phyloP scores from a whole-genome alignment of 306 rosid species.

The Fagus crenata region DNA sequence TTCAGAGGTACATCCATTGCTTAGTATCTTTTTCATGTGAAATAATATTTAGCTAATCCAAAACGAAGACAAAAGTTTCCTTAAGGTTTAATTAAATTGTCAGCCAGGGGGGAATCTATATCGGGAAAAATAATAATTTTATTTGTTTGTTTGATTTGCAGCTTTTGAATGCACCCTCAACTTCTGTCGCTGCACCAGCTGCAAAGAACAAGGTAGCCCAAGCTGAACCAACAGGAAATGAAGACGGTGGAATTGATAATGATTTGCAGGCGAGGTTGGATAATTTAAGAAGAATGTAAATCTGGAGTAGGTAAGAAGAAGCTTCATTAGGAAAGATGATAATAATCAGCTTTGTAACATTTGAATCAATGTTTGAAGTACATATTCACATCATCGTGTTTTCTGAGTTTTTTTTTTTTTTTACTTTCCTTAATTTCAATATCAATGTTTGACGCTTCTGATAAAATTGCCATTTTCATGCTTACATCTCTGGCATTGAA shows the following conservation, averaged over 20 bases:
- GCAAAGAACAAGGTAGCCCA: conserved; percentile 65
- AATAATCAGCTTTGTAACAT: neutral
- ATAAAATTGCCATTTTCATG: neutral
- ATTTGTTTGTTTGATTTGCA: conserved; percentile 33
- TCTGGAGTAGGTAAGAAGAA: neutral
- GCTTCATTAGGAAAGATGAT: neutral
- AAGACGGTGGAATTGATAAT: conserved; percentile 73
- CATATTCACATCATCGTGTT: neutral
- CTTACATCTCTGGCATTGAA: no score
- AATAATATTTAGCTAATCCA: neutral
- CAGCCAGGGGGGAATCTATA: neutral
- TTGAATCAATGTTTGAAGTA: neutral
- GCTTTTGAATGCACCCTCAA: conserved; percentile 72
- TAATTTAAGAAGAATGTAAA: conserved; percentile 51
- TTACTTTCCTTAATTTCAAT: neutral
- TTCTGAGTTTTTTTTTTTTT: neutral
- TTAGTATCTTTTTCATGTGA: neutral
- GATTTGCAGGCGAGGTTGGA: conserved; percentile 68
- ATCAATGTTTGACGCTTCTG: neutral
- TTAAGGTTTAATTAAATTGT: neutral
- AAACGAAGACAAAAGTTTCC: neutral
- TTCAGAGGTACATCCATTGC: conserved; percentile 55
- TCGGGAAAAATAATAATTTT: conserved; percentile 4
- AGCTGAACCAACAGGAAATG: conserved; percentile 63
- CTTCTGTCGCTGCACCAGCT: conserved; percentile 63